Evolutionary conservation across 176 grass and related monocot species (phyloP).

Genomic region (Triticum timopheevii): DNA sequence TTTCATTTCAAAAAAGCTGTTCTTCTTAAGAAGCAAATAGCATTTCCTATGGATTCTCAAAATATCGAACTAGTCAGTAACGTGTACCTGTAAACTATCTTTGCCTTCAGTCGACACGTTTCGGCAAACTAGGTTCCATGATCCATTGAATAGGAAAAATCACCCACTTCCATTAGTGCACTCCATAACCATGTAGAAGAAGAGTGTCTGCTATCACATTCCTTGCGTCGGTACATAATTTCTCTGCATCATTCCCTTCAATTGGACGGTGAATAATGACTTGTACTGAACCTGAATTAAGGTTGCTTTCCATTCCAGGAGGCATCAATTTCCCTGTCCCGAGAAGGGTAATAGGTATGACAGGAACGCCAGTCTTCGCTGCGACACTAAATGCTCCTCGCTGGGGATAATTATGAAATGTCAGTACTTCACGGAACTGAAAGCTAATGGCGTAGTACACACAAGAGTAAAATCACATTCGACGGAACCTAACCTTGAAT

Average conservation of each 20-base stretch:
- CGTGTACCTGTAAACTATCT: constrained; percentile 30
- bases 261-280: constrained; percentile 78
- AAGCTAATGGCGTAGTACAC: not conserved
- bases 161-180: constrained; percentile 42
- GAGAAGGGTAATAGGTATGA: constrained; percentile 86
- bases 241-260: constrained; percentile 59
- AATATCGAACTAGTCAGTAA: not conserved
- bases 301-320: constrained; percentile 70
- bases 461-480: constrained; percentile 7
- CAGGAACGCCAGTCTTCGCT: constrained; percentile 70
- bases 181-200: constrained; percentile 67
- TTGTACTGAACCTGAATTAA: constrained; percentile 83
- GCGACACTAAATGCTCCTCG: constrained; percentile 95
- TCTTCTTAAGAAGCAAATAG: not conserved
- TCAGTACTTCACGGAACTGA: not conserved
- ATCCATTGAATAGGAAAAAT: not conserved
- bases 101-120: not conserved
- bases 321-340: constrained; percentile 93
- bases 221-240: constrained; percentile 64
- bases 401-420: constrained; percentile 41
- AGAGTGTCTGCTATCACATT: constrained; percentile 69
- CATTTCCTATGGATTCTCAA: not conserved
- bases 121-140: not conserved
- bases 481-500: constrained; percentile 73
- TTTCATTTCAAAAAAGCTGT: not conserved